A percentile compares a stretch with the other conserved stretches of the same genome.
phyloP scores from a whole-genome alignment of 345 rosid genomes.

The Lepidium sativum region DNA sequence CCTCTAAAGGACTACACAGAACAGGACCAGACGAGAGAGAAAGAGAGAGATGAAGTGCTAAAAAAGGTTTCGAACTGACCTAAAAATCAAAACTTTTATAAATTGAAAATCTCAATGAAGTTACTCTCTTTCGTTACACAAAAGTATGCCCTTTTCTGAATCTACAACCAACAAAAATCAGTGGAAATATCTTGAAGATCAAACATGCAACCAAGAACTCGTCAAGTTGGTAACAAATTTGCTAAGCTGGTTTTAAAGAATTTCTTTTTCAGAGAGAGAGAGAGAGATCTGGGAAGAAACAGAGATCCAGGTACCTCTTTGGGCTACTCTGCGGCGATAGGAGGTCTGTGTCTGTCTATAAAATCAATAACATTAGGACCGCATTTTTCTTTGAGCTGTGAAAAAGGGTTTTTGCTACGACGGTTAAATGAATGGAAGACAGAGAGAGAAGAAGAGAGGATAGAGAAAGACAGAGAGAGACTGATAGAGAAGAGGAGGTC shows the following conservation, averaged over 20 bases:
- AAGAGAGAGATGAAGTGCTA: not conserved
- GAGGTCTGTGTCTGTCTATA: not conserved
- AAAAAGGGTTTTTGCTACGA: conserved; percentile 12
- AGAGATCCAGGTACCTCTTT: conserved; percentile 21
- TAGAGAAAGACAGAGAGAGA: conserved; percentile 11
- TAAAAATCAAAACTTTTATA: conserved; percentile 13
- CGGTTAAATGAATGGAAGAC: conserved; percentile 15
- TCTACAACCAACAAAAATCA: conserved; percentile 18
- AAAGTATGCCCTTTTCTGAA: conserved; percentile 26
- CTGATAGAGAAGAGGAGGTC: conserved; percentile 18
- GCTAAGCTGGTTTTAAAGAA: conserved; percentile 2
- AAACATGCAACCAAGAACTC: conserved; percentile 23
- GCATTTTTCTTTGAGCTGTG: not conserved
- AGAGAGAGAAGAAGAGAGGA: not conserved
- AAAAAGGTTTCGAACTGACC: conserved; percentile 8
- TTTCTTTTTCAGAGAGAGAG: conserved; percentile 4
- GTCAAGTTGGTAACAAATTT: not conserved
- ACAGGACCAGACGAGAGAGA: not conserved
- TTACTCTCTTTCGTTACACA: conserved; percentile 14
- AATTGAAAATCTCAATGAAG: conserved; percentile 15
- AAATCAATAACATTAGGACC: not conserved
- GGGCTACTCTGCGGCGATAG: conserved; percentile 8
- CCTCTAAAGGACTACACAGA: conserved; percentile 4
- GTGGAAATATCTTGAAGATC: not conserved
- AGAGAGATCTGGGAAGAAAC: conserved; percentile 24